phyloP scores from a whole-genome alignment of 176 grass and related monocot genomes.

The Carex myosuroides region DNA sequence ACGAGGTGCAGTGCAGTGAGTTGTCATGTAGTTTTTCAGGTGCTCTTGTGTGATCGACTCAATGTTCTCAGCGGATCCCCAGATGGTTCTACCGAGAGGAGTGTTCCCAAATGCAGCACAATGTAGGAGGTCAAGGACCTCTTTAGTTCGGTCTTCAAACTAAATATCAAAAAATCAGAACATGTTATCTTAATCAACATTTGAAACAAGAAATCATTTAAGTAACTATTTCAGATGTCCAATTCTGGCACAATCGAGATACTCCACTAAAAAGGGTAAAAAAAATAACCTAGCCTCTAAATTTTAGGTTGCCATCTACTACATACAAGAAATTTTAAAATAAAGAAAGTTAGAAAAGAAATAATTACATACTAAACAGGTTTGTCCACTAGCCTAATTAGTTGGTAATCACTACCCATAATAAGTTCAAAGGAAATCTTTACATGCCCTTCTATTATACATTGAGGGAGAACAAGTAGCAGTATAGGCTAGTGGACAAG shows the following conservation, averaged over 20 bases:
- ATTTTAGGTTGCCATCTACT: neutral
- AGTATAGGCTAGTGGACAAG: neutral
- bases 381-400: neutral
- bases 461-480: neutral
- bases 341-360: too few species aligned
- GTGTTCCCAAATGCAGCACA: slow-evolving; percentile 90
- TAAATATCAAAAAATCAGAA: slow-evolving; percentile 26
- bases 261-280: neutral
- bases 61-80: slow-evolving; percentile 66
- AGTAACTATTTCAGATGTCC: neutral
- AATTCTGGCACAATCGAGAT: neutral
- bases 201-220: neutral
- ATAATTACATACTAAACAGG: neutral
- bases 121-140: slow-evolving; percentile 86
- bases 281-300: neutral
- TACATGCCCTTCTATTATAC: neutral
- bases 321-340: neutral
- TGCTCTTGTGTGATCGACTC: slow-evolving; percentile 66
- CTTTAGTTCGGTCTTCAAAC: slow-evolving; percentile 73
- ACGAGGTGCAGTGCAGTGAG: slow-evolving; percentile 89
- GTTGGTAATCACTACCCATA: neutral
- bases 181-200: neutral
- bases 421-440: neutral
- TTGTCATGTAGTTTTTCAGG: slow-evolving; percentile 78
- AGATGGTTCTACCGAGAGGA: slow-evolving; percentile 73